Evolutionary conservation across 345 rosid genomes (phyloP), one percentile per base, ranked within the genome.

Genomic region (Microcos paniculata): DNA sequence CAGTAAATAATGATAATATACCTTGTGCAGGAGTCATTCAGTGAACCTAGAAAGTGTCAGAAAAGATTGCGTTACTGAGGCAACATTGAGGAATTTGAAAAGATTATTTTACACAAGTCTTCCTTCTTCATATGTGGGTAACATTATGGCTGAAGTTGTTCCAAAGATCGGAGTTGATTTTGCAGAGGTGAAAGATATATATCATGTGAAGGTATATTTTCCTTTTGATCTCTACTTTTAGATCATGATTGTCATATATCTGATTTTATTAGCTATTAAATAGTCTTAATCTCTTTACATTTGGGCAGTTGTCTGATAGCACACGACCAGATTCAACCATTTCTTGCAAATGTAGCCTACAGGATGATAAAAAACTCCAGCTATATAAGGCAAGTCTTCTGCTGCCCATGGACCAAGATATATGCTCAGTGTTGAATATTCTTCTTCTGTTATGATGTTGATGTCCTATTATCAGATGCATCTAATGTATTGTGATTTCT

Each of bases 371-470:
- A 59, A 77, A 68, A 23, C 94, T 91, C 31, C 71, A 74, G 53
- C 77, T 88, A 43, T 84, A 88, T 76, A 86, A 86, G 94, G 94
- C 75, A 84, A 76, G 92, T 86, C 74, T 77, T 58, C 49, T 58
- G 43, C 64, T 58, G 12, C 35, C 48, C 15, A 21, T 51, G n/a
- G 28, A 30, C 70, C 51, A 62, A 64, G 24, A 35, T 24, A 8
- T 51, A 23, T 13, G 18, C 52, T 52, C 11, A 33, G 58, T 23
- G 24, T 42, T 30, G 13, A 19, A n/a, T 77, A 38, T 46, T 57
- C 38, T 30, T 26, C 58, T 33, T 33, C n/a, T 42, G 35, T 26
- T 55, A 16, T 49, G 3, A 65, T 40, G 16, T 65, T 23, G 6
- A 42, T 65, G 18, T 42, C 51, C 10, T 21, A 65, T 40, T 40